Percentiles rank a stretch among this genome's conserved stretches.
Evolutionary conservation across 208 protist species (phyloP).

Genomic region (Tetramitus jugosus): DNA sequence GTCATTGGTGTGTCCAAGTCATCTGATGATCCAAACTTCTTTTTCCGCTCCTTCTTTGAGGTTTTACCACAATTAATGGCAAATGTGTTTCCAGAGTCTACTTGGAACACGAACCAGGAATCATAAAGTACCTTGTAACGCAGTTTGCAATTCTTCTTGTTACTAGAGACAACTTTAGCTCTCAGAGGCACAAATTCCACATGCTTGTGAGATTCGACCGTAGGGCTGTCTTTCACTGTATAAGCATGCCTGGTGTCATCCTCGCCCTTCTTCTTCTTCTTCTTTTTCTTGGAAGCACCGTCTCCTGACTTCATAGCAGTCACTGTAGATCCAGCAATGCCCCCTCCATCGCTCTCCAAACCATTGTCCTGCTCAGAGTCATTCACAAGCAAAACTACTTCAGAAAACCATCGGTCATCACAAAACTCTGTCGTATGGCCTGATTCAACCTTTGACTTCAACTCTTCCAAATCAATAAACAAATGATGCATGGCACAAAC

Average conservation of each 20-base stretch:
- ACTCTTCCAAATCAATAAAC: not conserved
- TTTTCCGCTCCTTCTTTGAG: not conserved
- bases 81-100: slow-evolving; percentile 1
- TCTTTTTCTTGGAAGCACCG: not conserved
- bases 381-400: not conserved
- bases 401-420: not conserved
- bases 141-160: slow-evolving; percentile 12
- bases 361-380: slow-evolving; percentile 6
- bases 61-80: slow-evolving; percentile 20
- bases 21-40: no score
- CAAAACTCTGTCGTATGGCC: not conserved
- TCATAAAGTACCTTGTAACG: slow-evolving; percentile 4
- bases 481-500: not conserved
- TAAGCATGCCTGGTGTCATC: not conserved
- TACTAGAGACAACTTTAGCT: not conserved
- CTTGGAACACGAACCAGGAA: not conserved
- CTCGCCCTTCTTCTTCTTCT: not conserved
- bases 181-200: not conserved
- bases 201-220: not conserved
- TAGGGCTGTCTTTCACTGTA: not conserved
- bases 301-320: no score
- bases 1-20: no score
- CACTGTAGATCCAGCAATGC: not conserved
- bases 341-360: not conserved
- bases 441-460: not conserved